A percentile compares a stretch with the other conserved stretches of the same genome.
These are phyloP conservation scores for Trypanosoma scelopori DNA, from an alignment of 208 protist species.

Conservation along the genomic window DNA sequence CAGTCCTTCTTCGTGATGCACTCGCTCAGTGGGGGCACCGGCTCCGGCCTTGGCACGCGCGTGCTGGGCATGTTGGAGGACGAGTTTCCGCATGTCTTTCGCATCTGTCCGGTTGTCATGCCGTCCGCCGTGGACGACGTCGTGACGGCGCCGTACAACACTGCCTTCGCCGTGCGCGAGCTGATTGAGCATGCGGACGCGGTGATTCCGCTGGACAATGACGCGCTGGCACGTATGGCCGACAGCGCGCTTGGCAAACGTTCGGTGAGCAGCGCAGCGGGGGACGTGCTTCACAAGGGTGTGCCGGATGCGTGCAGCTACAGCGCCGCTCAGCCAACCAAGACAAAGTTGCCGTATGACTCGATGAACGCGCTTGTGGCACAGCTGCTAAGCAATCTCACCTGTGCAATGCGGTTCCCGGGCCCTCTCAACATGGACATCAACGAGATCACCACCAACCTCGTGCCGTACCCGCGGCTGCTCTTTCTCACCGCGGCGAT, in stretches of 20 bases:
- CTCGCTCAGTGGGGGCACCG: slow-evolving; percentile 96
- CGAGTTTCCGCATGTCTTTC: slow-evolving; percentile 91
- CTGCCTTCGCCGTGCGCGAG: slow-evolving; percentile 86
- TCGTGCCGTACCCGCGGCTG: slow-evolving; percentile 95
- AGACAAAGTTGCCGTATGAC: slow-evolving; percentile 90
- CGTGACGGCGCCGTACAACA: slow-evolving; percentile 96
- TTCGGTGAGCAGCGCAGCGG: slow-evolving; percentile 6
- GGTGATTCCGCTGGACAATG: slow-evolving; percentile 94
- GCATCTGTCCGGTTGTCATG: slow-evolving; percentile 89
- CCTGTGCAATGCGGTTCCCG: slow-evolving; percentile 92
- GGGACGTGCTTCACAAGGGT: slow-evolving; percentile 19
- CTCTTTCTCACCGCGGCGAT: slow-evolving; percentile 91
- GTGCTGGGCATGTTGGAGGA: slow-evolving; percentile 93
- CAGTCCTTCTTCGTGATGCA: slow-evolving; percentile 96
- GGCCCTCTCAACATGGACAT: slow-evolving; percentile 97
- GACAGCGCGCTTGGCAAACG: slow-evolving; percentile 43
- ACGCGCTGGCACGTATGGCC: slow-evolving; percentile 85
- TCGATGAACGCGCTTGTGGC: slow-evolving; percentile 96
- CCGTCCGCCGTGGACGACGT: slow-evolving; percentile 94
- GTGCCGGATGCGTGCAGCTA: slow-evolving; percentile 47
- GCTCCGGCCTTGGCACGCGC: slow-evolving; percentile 94
- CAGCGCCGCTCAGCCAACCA: slow-evolving; percentile 70
- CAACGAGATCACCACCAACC: slow-evolving; percentile 97
- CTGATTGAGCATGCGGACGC: slow-evolving; percentile 94
- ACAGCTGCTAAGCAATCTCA: slow-evolving; percentile 94